Base-by-base conservation (phyloP, 345 rosid genomes). In the Melastoma malabathricum region DNA sequence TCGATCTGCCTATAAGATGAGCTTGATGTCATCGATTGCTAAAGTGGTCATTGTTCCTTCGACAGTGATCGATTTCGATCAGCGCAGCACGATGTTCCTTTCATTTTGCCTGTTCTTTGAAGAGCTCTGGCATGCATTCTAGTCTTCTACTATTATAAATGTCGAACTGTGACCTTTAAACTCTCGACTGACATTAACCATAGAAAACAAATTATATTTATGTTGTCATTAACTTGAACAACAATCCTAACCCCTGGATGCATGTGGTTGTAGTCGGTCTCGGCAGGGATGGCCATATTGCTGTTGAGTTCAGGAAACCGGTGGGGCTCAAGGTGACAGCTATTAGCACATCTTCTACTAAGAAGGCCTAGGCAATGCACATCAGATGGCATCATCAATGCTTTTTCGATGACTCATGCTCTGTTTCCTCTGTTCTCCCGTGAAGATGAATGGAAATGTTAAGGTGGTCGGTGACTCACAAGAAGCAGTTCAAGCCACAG, bases 211-310 rank as follows among this genome's bases (percentile, higher is more conserved):
- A n/a, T n/a, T n/a, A n/a, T n/a, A n/a, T n/a, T n/a, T n/a, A n/a
- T n/a, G n/a, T n/a, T n/a, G n/a, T n/a, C n/a, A n/a, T n/a, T n/a
- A n/a, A n/a, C n/a, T n/a, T n/a, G n/a, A n/a, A n/a, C n/a, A n/a
- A n/a, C n/a, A n/a, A n/a, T n/a, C n/a, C n/a, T 1, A 52, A 61
- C 5, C 63, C 70, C 0, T 59, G 73, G 1, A 67, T 59, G 60
- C 70, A 51, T 27, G 50, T 73, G 2, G 81, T 78, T 0, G 27
- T 60, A 2, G 82, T 70, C 16, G 76, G 78, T 41, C 57, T 70
- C 0, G 72, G 78, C 2, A 76, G 82, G 12, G 64, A 70, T 3
- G 76, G 82, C 2, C 79, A 70, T 52, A 23, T 70, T 0, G 78
- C 76, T 0, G 76, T 76, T 12, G 69, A 73, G 41, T 64, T 73